A percentile compares a stretch with the other conserved stretches of the same genome.
phyloP scores from a whole-genome alignment of 1,139 yeast species.

The Geotrichum fermentans region DNA sequence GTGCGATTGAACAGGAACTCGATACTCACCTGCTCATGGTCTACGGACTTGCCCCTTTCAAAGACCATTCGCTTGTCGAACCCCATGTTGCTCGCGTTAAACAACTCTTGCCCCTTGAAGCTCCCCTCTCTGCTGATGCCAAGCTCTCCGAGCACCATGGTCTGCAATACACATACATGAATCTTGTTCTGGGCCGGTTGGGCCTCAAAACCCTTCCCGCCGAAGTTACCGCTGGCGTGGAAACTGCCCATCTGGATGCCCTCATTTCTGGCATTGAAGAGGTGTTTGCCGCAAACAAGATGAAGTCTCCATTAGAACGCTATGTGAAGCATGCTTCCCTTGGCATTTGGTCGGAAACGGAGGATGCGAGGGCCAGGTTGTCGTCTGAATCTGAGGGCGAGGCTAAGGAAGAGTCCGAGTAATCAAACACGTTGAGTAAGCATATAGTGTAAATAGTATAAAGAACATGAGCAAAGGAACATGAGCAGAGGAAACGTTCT shows the following conservation, averaged over 20 bases:
- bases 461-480: too few relatives aligned
- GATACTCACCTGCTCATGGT: conserved; percentile 17
- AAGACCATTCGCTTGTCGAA: conserved; percentile 1
- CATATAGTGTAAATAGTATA: not conserved
- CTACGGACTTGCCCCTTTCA: conserved; percentile 18
- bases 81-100: conserved; percentile 4
- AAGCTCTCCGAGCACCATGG: conserved; percentile 7
- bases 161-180: conserved; percentile 9
- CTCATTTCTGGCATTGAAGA: conserved; percentile 5
- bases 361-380: conserved; percentile 4
- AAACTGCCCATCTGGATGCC: conserved; percentile 11
- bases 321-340: conserved; percentile 18
- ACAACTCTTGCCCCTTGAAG: not conserved
- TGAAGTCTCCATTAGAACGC: conserved; percentile 11
- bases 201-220: conserved; percentile 13
- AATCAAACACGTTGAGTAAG: not conserved
- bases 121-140: conserved; percentile 3
- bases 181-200: conserved; percentile 15
- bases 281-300: conserved; percentile 6
- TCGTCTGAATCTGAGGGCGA: not conserved
- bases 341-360: conserved; percentile 15
- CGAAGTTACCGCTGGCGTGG: conserved; percentile 8
- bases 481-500: too few relatives aligned
- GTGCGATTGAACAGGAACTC: conserved; percentile 3
- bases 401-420: not conserved